phyloP scores from a whole-genome alignment of 345 rosid species.

The Clarkia xantiana region DNA sequence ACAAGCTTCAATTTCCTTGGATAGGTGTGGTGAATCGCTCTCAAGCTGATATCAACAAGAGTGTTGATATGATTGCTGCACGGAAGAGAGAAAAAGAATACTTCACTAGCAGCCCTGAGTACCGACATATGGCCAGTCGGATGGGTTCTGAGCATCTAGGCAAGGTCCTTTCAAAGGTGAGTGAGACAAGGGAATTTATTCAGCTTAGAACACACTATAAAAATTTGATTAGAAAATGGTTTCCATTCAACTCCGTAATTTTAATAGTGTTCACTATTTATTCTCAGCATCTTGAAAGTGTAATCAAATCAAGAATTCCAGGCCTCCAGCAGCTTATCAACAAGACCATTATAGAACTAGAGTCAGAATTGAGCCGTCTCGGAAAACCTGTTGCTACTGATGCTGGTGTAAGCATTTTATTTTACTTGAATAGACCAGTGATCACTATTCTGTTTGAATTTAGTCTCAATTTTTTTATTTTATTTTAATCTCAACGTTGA shows the following conservation, averaged over 20 bases:
- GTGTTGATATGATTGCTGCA: conserved; percentile 98
- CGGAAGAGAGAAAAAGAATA: conserved; percentile 84
- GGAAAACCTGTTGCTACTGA: conserved; percentile 89
- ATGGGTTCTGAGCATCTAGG: conserved; percentile 95
- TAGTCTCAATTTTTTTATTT: neutral
- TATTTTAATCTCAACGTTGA: neutral
- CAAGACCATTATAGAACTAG: conserved; percentile 71
- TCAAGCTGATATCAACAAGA: conserved; percentile 92
- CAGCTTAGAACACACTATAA: too few relatives aligned
- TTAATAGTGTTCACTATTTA: too few relatives aligned
- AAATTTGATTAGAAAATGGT: too few relatives aligned
- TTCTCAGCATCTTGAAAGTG: conserved; percentile 90
- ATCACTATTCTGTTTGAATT: neutral
- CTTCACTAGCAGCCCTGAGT: conserved; percentile 47
- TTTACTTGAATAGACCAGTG: neutral
- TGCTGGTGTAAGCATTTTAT: conserved; percentile 58
- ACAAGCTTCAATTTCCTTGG: conserved; percentile 84
- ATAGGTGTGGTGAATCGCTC: conserved; percentile 97
- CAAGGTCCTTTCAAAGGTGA: conserved; percentile 90
- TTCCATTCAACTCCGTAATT: too few relatives aligned
- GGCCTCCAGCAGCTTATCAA: conserved; percentile 82
- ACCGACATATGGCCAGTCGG: conserved; percentile 56
- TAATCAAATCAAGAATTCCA: conserved; percentile 87
- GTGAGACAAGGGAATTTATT: neutral
- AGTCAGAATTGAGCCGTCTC: conserved; percentile 70